Percentiles rank a stretch among this genome's conserved stretches.
These are phyloP conservation scores for Stephania japonica DNA, from an alignment of 164 flowering plant genomes.

Conservation along the genomic window DNA sequence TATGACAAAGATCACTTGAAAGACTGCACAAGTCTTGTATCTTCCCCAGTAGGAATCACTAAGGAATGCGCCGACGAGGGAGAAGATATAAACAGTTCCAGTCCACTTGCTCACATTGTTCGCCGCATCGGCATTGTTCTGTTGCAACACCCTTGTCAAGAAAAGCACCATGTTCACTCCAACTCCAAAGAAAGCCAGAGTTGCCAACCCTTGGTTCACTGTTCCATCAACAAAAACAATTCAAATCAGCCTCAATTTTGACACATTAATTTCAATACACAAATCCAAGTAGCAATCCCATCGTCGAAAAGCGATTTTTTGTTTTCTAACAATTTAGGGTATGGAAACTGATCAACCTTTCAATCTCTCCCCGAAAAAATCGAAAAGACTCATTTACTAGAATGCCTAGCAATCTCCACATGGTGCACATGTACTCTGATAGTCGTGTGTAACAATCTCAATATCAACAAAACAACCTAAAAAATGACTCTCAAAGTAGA, in stretches of 20 bases:
- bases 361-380: too few relatives aligned
- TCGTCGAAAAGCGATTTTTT: too few relatives aligned
- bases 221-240: slow-evolving; percentile 10
- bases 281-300: too few relatives aligned
- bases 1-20: slow-evolving; percentile 68
- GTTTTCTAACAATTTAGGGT: too few relatives aligned
- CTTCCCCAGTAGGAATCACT: slow-evolving; percentile 98
- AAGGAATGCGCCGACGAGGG: slow-evolving; percentile 87
- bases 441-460: neutral
- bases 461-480: neutral
- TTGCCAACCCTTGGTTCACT: slow-evolving; percentile 95
- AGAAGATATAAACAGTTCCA: slow-evolving; percentile 90
- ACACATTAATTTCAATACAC: too few relatives aligned
- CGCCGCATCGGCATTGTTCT: slow-evolving; percentile 83
- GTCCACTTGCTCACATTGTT: slow-evolving; percentile 97
- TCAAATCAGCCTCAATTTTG: neutral
- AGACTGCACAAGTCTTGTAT: slow-evolving; percentile 85
- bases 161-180: slow-evolving; percentile 92
- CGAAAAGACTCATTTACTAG: too few relatives aligned
- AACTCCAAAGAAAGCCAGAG: slow-evolving; percentile 89
- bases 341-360: too few relatives aligned
- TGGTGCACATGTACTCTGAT: neutral
- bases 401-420: neutral
- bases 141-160: slow-evolving; percentile 73
- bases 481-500: too few relatives aligned